Evolutionary conservation across 768 basidiomycete genomes (phyloP).

Genomic region (Tylopilus sp.): DNA sequence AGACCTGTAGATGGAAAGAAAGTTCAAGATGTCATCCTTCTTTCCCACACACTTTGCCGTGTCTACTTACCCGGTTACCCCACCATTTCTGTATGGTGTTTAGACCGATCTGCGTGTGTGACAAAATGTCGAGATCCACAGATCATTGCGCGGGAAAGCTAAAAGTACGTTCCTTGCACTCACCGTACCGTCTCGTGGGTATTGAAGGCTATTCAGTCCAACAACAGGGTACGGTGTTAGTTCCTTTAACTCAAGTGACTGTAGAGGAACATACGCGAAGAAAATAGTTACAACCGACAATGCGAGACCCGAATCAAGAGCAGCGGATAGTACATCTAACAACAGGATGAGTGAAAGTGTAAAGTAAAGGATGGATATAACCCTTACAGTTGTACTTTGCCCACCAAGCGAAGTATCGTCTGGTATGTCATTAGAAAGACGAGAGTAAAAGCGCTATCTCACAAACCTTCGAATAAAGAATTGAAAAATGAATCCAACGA

Average conservation of each 20-base stretch:
- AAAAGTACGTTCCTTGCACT: not conserved
- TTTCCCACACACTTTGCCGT: no score
- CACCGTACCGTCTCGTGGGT: constrained; percentile 23
- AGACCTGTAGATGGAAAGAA: no score
- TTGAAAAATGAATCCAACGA: constrained; percentile 76
- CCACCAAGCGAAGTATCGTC: constrained; percentile 66
- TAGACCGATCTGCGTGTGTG: constrained; percentile 24
- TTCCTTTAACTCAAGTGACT: no score
- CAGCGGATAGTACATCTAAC: constrained; percentile 69
- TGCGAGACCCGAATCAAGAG: constrained; percentile 71
- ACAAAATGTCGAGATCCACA: no score
- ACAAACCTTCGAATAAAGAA: constrained; percentile 53
- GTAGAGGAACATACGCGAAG: constrained; percentile 60
- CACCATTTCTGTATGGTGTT: constrained; percentile 24
- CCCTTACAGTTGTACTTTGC: constrained; percentile 71
- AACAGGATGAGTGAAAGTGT: not conserved
- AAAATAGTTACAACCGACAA: constrained; percentile 65
- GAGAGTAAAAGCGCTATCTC: no score
- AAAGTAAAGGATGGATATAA: no score
- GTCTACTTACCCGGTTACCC: constrained; percentile 24
- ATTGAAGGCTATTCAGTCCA: constrained; percentile 24
- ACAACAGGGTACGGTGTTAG: no score
- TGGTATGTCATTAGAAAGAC: not conserved
- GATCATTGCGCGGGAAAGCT: not conserved
- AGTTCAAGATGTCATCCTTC: no score